Conservation (phyloP, 2,329 filamentous ascomycete species). For the Claviceps purpurea region DNA sequence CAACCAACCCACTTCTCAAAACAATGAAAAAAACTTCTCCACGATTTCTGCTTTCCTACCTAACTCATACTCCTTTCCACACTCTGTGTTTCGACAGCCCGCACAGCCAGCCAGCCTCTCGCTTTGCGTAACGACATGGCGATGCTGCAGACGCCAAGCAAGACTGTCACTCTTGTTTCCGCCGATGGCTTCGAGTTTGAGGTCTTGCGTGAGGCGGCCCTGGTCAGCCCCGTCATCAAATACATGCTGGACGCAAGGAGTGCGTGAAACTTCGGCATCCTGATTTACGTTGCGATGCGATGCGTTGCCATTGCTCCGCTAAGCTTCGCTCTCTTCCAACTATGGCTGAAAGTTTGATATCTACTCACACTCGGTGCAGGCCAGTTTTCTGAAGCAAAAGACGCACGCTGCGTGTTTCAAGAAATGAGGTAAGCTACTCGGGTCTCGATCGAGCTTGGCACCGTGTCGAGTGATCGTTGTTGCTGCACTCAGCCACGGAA, state of each 20-base stretch:
- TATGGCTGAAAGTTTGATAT: background rate
- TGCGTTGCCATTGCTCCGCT: background rate
- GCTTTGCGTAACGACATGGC: slow-evolving; percentile 3
- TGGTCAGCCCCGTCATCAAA: slow-evolving; percentile 58
- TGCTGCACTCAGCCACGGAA: background rate
- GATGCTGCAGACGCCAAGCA: slow-evolving; percentile 27
- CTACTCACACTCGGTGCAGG: slow-evolving; percentile 25
- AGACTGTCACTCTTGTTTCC: slow-evolving; percentile 68
- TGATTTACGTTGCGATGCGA: background rate
- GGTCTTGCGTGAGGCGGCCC: slow-evolving; percentile 55
- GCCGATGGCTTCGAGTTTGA: slow-evolving; percentile 67
- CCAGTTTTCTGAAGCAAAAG: slow-evolving; percentile 51
- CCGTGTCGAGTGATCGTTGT: background rate
- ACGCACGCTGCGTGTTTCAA: slow-evolving; percentile 52
- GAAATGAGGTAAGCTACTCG: slow-evolving; percentile 54
- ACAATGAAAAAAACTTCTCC: background rate
- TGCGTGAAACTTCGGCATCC: slow-evolving; percentile 19
- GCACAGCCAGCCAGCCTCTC: background rate
- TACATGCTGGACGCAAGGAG: slow-evolving; percentile 60
- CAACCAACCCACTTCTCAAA: background rate
- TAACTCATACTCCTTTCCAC: background rate
- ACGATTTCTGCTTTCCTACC: too few species aligned
- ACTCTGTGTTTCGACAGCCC: background rate
- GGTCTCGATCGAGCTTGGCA: background rate
- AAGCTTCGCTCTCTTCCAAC: background rate